phyloP scores from a whole-genome alignment of 345 rosid species.

The Aquilaria sinensis region DNA sequence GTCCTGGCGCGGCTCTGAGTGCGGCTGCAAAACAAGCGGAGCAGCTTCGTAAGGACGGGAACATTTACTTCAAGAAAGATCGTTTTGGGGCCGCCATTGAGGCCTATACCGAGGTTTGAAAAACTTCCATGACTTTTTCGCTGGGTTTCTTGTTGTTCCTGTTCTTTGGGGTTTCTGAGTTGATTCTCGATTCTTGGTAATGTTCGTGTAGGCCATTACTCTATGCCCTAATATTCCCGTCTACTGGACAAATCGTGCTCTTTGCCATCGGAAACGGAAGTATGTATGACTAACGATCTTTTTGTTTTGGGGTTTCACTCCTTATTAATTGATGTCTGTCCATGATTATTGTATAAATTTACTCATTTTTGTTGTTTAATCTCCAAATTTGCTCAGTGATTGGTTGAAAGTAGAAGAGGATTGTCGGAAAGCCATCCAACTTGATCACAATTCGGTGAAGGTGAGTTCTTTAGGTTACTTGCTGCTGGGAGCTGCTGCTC shows the following conservation, averaged over 20 bases:
- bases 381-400: slow-evolving; percentile 36
- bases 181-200: background rate
- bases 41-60: slow-evolving; percentile 53
- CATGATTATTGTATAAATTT: slow-evolving; percentile 1
- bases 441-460: slow-evolving; percentile 64
- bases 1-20: slow-evolving; percentile 17
- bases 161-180: background rate
- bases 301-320: background rate
- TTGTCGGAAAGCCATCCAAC: slow-evolving; percentile 68
- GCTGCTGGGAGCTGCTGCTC: no score
- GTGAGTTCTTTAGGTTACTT: slow-evolving; percentile 20
- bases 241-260: slow-evolving; percentile 94
- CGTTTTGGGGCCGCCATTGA: slow-evolving; percentile 92
- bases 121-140: background rate
- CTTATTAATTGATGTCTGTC: background rate
- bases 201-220: slow-evolving; percentile 55
- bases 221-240: slow-evolving; percentile 78
- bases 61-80: slow-evolving; percentile 43
- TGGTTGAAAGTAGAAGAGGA: slow-evolving; percentile 85
- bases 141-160: background rate
- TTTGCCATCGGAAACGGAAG: slow-evolving; percentile 85
- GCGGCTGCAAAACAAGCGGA: slow-evolving; percentile 67
- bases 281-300: slow-evolving; percentile 29
- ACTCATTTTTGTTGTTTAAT: background rate
- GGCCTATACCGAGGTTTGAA: slow-evolving; percentile 74